phyloP scores from a whole-genome alignment of 1,284 basidiomycete species.

The Microbotryum intermedium region DNA sequence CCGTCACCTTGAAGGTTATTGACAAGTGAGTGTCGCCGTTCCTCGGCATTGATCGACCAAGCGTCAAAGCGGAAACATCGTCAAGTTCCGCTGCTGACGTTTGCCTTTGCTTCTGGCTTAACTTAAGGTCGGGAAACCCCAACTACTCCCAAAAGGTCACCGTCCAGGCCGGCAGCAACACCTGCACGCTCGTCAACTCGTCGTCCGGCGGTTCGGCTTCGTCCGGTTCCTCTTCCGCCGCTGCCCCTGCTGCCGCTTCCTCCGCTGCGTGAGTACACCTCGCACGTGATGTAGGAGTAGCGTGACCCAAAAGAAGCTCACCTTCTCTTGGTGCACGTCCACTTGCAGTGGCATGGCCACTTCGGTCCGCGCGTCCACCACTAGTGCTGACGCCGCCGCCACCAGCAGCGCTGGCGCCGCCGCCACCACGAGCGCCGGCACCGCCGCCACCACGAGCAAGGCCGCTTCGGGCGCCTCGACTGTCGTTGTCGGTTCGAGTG shows the following conservation, averaged over 20 bases:
- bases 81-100: background rate
- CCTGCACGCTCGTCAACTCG: constrained; percentile 6
- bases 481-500: background rate
- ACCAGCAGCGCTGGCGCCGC: background rate
- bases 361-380: background rate
- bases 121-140: background rate
- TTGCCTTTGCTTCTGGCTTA: background rate
- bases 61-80: no score
- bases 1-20: constrained; percentile 36
- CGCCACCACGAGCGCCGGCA: background rate
- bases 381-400: background rate
- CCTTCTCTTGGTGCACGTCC: background rate
- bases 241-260: background rate
- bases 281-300: background rate
- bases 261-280: background rate
- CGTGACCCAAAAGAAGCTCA: background rate
- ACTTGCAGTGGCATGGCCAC: background rate
- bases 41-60: constrained; percentile 11
- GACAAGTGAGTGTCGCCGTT: constrained; percentile 30
- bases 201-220: background rate
- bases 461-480: background rate
- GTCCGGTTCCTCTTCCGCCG: background rate
- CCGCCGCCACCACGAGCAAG: background rate
- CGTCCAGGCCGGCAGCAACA: constrained; percentile 11
- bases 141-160: background rate